These are phyloP conservation scores for Colletotrichum horii DNA, from an alignment of 2,329 filamentous ascomycete species.

Conservation along the genomic window DNA sequence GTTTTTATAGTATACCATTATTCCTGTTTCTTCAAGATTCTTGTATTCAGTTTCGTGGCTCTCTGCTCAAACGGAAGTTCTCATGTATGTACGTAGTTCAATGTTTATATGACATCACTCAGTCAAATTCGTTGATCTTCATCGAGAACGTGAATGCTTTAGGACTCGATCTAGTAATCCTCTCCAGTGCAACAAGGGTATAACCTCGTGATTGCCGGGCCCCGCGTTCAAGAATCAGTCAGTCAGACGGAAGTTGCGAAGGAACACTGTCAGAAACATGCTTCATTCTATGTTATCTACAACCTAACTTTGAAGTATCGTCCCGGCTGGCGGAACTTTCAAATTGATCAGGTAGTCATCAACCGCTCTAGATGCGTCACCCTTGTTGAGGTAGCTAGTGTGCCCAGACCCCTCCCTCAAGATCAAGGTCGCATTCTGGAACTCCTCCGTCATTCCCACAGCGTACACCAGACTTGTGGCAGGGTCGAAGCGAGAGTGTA, in stretches of 20 bases:
- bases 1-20: background rate
- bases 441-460: constrained; percentile 6
- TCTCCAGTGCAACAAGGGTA: background rate
- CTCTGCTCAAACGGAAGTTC: background rate
- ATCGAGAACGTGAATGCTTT: rapidly evolving
- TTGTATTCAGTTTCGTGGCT: background rate
- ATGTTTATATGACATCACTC: background rate
- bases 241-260: rapidly evolving
- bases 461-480: constrained; percentile 13
- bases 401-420: constrained; percentile 13
- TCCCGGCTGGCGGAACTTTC: constrained; percentile 4
- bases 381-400: constrained; percentile 1
- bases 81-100: background rate
- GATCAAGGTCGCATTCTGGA: background rate
- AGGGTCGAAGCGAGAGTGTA: constrained; percentile 8
- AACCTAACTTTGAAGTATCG: background rate
- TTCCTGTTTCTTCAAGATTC: background rate
- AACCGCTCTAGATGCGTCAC: constrained; percentile 1
- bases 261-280: rapidly evolving
- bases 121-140: background rate
- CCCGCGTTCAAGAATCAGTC: background rate
- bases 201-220: background rate
- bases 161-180: background rate
- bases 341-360: constrained; percentile 6
- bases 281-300: rapidly evolving